These are phyloP conservation scores for Fusarium proliferatum DNA, from an alignment of 2,329 filamentous ascomycete genomes.

Conservation along the genomic window DNA sequence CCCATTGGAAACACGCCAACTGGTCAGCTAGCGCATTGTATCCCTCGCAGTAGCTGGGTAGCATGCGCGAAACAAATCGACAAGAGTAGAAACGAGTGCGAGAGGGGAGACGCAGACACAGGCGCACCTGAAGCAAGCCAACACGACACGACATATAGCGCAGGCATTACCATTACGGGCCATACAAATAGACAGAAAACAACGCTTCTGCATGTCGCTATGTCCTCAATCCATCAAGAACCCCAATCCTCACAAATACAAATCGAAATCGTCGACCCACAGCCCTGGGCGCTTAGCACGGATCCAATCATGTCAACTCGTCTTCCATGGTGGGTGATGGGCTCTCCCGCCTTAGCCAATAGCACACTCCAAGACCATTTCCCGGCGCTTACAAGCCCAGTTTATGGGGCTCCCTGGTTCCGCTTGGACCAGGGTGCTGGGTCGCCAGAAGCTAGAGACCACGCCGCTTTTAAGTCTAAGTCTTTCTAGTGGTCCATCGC, in stretches of 20 bases:
- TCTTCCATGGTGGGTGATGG: slow-evolving; percentile 48
- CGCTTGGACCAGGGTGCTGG: slow-evolving; percentile 45
- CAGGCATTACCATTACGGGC: slow-evolving; percentile 13
- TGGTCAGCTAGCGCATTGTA: slow-evolving; percentile 37
- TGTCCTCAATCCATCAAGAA: slow-evolving; percentile 23
- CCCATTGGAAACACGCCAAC: slow-evolving; percentile 25
- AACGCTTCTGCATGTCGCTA: slow-evolving; percentile 43
- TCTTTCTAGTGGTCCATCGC: slow-evolving; percentile 14
- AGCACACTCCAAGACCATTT: slow-evolving; percentile 21
- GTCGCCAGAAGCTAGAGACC: slow-evolving; percentile 30
- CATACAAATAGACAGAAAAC: neutral
- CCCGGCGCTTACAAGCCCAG: slow-evolving; percentile 50
- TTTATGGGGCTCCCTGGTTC: slow-evolving; percentile 19
- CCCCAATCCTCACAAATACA: slow-evolving; percentile 32
- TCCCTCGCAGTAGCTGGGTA: slow-evolving; percentile 44
- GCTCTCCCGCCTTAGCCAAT: slow-evolving; percentile 46
- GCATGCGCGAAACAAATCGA: slow-evolving; percentile 28
- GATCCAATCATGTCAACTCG: slow-evolving; percentile 48
- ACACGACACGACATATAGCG: slow-evolving; percentile 22
- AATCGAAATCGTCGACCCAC: slow-evolving; percentile 34
- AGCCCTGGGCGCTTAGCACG: slow-evolving; percentile 49
- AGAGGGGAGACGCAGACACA: slow-evolving; percentile 5
- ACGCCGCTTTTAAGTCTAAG: slow-evolving; percentile 42
- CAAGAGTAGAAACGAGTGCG: slow-evolving; percentile 22
- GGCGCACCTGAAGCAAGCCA: slow-evolving; percentile 21